Conservation (phyloP, 208 protist genomes). For the Trypanosoma lewisi region DNA sequence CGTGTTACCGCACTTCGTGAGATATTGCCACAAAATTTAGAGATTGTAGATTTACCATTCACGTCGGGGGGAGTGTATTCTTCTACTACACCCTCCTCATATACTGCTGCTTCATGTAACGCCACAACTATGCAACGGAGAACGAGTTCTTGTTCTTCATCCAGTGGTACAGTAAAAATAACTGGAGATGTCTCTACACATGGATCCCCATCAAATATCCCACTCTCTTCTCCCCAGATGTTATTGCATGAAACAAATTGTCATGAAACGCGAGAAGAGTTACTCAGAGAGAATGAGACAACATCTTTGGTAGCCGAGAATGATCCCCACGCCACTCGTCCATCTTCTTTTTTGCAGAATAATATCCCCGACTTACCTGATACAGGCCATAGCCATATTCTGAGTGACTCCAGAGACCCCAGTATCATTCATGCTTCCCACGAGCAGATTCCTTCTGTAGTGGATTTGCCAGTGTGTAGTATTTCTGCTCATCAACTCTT, state of each 20-base stretch:
- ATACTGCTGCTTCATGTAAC: not conserved
- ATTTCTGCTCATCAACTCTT: not conserved
- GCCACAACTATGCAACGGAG: not conserved
- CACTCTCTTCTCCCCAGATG: not conserved
- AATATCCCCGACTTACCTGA: not conserved
- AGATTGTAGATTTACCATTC: conserved; percentile 42
- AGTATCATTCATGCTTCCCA: not conserved
- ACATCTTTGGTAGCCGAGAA: not conserved
- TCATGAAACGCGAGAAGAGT: not conserved
- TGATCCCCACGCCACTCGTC: not conserved
- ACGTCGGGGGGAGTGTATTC: not conserved
- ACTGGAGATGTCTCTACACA: not conserved
- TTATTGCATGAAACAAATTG: not conserved
- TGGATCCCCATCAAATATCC: not conserved
- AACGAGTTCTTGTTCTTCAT: conserved; percentile 14
- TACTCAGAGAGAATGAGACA: not conserved
- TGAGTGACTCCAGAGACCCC: conserved; percentile 2
- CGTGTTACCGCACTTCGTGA: conserved; percentile 31
- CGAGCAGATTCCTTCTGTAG: not conserved
- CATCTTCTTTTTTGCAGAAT: not conserved
- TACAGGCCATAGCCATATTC: not conserved
- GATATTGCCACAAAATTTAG: conserved; percentile 37
- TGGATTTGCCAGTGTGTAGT: not conserved
- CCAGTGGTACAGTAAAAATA: not conserved
- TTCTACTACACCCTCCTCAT: not conserved